Conservation (phyloP, 2,329 filamentous ascomycete genomes). For the Fusarium illudens region DNA sequence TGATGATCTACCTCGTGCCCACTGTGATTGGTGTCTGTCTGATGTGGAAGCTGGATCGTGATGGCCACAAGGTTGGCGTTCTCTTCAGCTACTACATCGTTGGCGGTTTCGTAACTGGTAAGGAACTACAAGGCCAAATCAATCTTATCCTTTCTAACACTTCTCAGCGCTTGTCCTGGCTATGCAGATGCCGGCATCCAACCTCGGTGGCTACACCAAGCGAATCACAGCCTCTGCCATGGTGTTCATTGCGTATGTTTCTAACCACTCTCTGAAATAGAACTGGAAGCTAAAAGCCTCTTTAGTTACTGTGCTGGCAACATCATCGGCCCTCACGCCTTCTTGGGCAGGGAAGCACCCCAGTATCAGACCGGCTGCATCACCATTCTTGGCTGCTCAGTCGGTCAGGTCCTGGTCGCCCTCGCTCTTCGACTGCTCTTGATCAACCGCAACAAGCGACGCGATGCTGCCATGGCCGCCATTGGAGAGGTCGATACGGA, state of each 20-base stretch:
- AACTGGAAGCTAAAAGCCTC: neutral
- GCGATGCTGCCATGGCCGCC: conserved; percentile 12
- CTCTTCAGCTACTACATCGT: conserved; percentile 62
- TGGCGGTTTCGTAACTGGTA: conserved; percentile 59
- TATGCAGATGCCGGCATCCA: conserved; percentile 60
- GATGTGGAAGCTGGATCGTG: conserved; percentile 57
- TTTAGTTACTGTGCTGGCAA: conserved; percentile 17
- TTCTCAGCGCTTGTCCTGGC: conserved; percentile 62
- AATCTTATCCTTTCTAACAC: no score
- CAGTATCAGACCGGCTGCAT: conserved; percentile 62
- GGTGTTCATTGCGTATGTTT: conserved; percentile 56
- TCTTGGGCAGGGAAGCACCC: conserved; percentile 55
- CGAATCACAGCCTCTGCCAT: conserved; percentile 55
- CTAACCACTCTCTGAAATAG: no score
- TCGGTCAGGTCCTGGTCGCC: conserved; percentile 31
- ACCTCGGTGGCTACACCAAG: conserved; percentile 59
- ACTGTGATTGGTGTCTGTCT: conserved; percentile 58
- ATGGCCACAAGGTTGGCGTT: conserved; percentile 52
- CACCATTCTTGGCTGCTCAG: conserved; percentile 27
- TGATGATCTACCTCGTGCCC: conserved; percentile 59
- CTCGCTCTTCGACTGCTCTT: conserved; percentile 20
- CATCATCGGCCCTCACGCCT: conserved; percentile 46
- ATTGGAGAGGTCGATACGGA: neutral
- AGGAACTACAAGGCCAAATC: no score
- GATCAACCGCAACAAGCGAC: conserved; percentile 16